These are phyloP conservation scores for Macadamia tetraphylla DNA, from an alignment of 164 flowering plant genomes.

Conservation along the genomic window DNA sequence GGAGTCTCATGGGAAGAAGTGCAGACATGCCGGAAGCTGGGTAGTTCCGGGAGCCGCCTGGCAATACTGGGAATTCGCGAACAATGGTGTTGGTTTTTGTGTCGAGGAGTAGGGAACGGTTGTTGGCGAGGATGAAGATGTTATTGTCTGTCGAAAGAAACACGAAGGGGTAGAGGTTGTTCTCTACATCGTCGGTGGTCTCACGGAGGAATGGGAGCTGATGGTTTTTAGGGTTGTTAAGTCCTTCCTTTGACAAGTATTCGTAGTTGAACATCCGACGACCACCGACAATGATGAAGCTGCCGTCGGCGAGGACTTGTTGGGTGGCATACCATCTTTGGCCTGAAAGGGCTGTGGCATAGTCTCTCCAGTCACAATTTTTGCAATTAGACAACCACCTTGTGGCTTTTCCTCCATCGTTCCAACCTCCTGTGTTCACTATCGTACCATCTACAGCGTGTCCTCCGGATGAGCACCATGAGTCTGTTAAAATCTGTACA, in stretches of 20 bases:
- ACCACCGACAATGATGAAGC: slow-evolving; percentile 62
- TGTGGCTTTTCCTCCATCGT: slow-evolving; percentile 38
- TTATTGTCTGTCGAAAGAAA: slow-evolving; percentile 72
- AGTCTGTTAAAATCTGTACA: slow-evolving; percentile 41
- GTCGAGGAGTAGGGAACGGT: slow-evolving; percentile 53
- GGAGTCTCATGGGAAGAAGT: slow-evolving; percentile 61
- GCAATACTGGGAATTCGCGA: slow-evolving; percentile 43
- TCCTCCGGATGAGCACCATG: slow-evolving; percentile 93
- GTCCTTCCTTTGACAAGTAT: slow-evolving; percentile 43
- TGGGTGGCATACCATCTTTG: slow-evolving; percentile 78
- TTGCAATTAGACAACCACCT: slow-evolving; percentile 37
- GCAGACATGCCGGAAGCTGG: slow-evolving; percentile 66
- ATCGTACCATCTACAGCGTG: slow-evolving; percentile 46
- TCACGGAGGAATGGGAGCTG: slow-evolving; percentile 40
- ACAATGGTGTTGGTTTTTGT: slow-evolving; percentile 29
- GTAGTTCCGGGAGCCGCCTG: slow-evolving; percentile 78
- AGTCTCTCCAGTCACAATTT: slow-evolving; percentile 50
- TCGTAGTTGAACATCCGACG: slow-evolving; percentile 56
- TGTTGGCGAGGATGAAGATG: slow-evolving; percentile 83
- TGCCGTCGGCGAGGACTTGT: slow-evolving; percentile 49
- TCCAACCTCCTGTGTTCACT: slow-evolving; percentile 64
- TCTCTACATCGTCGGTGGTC: slow-evolving; percentile 51
- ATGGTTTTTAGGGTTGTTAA: slow-evolving; percentile 8
- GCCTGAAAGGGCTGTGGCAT: slow-evolving; percentile 28
- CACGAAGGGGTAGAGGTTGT: slow-evolving; percentile 88